Evolutionary conservation across 1,139 yeast species (phyloP).

Genomic region (Kluyveromyces sp.): DNA sequence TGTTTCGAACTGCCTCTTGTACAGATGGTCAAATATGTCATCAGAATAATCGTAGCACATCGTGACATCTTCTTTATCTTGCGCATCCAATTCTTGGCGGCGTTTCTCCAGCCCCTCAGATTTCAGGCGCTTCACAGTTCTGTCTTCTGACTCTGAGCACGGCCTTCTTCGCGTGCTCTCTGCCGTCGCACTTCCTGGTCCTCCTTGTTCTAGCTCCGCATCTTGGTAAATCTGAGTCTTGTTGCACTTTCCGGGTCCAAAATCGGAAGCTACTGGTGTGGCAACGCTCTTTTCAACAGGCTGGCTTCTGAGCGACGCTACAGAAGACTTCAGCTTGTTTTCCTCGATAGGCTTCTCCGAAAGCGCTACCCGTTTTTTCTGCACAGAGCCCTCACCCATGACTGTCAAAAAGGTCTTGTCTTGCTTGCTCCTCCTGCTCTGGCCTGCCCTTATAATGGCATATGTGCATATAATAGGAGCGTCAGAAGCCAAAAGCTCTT

Average conservation of each 20-base stretch:
- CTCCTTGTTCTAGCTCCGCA: constrained; percentile 4
- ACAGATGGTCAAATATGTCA: constrained; percentile 75
- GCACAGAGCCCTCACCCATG: not conserved
- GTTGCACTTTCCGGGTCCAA: not conserved
- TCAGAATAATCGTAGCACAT: constrained; percentile 87
- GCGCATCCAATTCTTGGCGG: constrained; percentile 72
- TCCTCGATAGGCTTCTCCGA: constrained; percentile 11
- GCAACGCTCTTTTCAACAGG: not conserved
- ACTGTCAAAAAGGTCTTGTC: not conserved
- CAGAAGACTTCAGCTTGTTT: constrained; percentile 13
- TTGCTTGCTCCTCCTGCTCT: not conserved
- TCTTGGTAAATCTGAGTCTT: constrained; percentile 12
- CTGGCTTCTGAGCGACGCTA: not conserved
- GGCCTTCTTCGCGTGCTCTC: constrained; percentile 1
- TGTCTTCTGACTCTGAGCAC: constrained; percentile 16
- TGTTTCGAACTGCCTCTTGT: constrained; percentile 61
- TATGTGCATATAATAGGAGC: too few species aligned
- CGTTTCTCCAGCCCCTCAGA: constrained; percentile 36
- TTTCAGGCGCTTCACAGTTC: constrained; percentile 14
- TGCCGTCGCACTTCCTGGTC: not conserved
- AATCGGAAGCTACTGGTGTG: not conserved
- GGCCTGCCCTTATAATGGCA: too few species aligned
- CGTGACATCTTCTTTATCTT: constrained; percentile 76
- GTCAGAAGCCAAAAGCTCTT: not conserved
- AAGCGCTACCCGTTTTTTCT: constrained; percentile 1